These are phyloP conservation scores for Coriaria nepalensis DNA, from an alignment of 306 rosid genomes.

Conservation along the genomic window DNA sequence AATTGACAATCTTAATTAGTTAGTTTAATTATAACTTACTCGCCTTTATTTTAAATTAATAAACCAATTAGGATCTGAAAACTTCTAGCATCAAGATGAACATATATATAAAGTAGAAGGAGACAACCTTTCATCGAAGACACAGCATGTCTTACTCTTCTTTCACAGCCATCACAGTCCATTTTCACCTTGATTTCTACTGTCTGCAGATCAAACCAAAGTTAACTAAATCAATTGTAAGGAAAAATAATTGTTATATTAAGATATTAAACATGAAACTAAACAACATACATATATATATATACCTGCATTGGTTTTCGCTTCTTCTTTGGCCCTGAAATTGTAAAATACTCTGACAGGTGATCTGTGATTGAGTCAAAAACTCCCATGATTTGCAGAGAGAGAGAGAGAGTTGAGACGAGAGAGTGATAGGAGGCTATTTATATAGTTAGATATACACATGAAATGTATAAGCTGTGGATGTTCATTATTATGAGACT, in stretches of 20 bases:
- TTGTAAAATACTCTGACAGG: constrained; percentile 4
- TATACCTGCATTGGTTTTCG: constrained; percentile 11
- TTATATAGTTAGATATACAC: no score
- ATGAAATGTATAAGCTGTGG: no score
- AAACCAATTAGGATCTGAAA: no score
- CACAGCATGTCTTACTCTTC: constrained; percentile 9
- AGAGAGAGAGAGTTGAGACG: constrained; percentile 7
- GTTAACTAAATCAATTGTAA: not conserved
- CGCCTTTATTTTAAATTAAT: no score
- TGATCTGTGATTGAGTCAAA: constrained; percentile 5
- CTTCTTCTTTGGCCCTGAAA: constrained; percentile 10
- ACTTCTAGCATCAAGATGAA: no score
- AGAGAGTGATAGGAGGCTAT: not conserved
- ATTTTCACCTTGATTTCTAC: constrained; percentile 16
- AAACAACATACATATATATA: not conserved
- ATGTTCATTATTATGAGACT: no score
- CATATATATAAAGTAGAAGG: no score
- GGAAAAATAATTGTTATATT: no score
- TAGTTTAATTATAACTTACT: no score
- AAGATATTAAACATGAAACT: not conserved
- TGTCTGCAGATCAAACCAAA: not conserved
- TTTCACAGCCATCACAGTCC: constrained; percentile 17
- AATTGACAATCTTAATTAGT: no score
- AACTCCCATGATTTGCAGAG: constrained; percentile 7
- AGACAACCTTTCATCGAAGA: constrained; percentile 8